A percentile compares a stretch with the other conserved stretches of the same genome.
Conservation (phyloP, 768 basidiomycete species). For the Phanerochaete carnosa region DNA sequence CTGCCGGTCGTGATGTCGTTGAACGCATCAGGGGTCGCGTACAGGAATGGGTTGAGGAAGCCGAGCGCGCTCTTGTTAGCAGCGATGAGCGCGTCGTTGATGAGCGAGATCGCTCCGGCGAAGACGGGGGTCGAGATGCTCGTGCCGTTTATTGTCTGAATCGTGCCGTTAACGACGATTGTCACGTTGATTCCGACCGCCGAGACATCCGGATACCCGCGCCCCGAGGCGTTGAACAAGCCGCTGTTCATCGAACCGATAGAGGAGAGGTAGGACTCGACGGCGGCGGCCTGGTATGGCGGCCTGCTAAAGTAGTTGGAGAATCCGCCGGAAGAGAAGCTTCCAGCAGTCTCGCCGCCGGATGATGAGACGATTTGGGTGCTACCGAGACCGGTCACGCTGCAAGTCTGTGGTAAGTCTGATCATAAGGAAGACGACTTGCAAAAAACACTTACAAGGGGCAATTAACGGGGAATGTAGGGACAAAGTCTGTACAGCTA, state of each 20-base stretch:
- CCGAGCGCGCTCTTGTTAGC: conserved; percentile 31
- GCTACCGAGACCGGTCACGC: conserved; percentile 23
- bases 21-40: conserved; percentile 23
- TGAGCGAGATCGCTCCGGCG: conserved; percentile 55
- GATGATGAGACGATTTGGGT: conserved; percentile 8
- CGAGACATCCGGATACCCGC: conserved; percentile 64
- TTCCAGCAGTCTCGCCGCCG: not conserved
- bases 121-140: conserved; percentile 62
- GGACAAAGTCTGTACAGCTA: conserved; percentile 46
- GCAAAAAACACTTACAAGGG: conserved; percentile 29
- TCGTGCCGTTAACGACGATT: conserved; percentile 39
- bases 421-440: not conserved
- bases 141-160: conserved; percentile 49
- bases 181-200: conserved; percentile 50
- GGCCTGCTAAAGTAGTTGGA: conserved; percentile 59
- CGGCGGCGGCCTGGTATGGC: conserved; percentile 46
- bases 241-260: conserved; percentile 51
- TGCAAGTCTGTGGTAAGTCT: no score
- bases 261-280: conserved; percentile 39
- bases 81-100: conserved; percentile 35
- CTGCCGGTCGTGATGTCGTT: conserved; percentile 29
- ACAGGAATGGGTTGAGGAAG: conserved; percentile 35
- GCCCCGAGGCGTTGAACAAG: conserved; percentile 43
- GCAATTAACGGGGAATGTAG: conserved; percentile 50
- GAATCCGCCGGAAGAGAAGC: conserved; percentile 50